A percentile compares a stretch with the other conserved stretches of the same genome.
Conservation (phyloP, 202 grass and related monocot species). For the Zizania palustris region DNA sequence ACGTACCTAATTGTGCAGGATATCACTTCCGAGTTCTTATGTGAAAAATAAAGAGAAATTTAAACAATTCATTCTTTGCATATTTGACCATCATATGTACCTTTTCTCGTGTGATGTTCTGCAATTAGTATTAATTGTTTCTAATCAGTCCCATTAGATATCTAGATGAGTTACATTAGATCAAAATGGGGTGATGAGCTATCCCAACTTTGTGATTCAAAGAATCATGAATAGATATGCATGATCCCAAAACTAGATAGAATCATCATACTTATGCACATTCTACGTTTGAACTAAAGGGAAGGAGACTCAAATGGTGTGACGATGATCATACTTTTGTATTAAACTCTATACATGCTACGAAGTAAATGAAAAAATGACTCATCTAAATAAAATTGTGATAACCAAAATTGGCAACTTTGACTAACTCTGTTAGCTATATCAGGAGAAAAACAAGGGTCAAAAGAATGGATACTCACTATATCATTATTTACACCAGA, state of each 20-base stretch:
- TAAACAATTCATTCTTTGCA: neutral
- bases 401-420: constrained; percentile 33
- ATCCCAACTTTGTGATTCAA: constrained; percentile 13
- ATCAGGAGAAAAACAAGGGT: neutral
- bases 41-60: neutral
- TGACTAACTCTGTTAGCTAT: constrained; percentile 32
- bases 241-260: neutral
- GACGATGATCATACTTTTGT: constrained; percentile 30
- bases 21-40: neutral
- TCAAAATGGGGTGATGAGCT: constrained; percentile 21
- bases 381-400: constrained; percentile 24
- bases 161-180: constrained; percentile 8
- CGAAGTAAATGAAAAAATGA: constrained; percentile 19
- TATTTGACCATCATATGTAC: neutral
- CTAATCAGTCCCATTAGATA: neutral
- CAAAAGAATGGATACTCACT: constrained; percentile 41
- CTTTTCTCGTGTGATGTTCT: constrained; percentile 15
- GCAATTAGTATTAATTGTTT: constrained; percentile 1
- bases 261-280: constrained; percentile 11
- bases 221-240: neutral
- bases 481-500: constrained; percentile 49
- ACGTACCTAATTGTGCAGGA: no score
- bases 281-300: constrained; percentile 10
- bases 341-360: constrained; percentile 24
- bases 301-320: neutral